Conservation (phyloP, 2,329 filamentous ascomycete genomes). For the Aaosphaeria arxii region DNA sequence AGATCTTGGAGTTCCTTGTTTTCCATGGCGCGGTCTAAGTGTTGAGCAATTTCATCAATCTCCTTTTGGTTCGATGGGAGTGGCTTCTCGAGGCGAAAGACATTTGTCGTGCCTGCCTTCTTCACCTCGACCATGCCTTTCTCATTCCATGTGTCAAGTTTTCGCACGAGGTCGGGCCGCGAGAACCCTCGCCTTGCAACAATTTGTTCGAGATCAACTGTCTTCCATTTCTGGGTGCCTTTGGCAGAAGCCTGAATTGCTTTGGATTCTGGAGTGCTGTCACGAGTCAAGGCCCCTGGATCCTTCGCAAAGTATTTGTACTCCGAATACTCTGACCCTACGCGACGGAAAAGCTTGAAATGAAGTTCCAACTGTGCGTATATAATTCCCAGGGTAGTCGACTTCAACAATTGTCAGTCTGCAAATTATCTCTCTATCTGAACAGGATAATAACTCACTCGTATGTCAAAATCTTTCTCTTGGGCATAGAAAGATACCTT, state of each 20-base stretch:
- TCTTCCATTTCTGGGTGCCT: conserved; percentile 42
- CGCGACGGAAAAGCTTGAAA: conserved; percentile 42
- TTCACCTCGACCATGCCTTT: conserved; percentile 50
- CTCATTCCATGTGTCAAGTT: conserved; percentile 55
- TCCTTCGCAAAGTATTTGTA: conserved; percentile 50
- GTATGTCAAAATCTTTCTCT: conserved; percentile 53
- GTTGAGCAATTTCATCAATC: conserved; percentile 44
- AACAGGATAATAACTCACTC: conserved; percentile 20
- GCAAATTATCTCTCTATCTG: conserved; percentile 30
- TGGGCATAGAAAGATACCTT: conserved; percentile 48
- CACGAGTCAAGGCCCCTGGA: conserved; percentile 24
- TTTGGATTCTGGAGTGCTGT: conserved; percentile 42
- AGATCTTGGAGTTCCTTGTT: conserved; percentile 55
- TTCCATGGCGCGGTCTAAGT: conserved; percentile 52
- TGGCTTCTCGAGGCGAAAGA: conserved; percentile 50
- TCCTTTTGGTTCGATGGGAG: conserved; percentile 45
- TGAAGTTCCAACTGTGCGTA: conserved; percentile 61
- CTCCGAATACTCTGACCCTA: conserved; percentile 54
- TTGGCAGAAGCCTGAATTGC: conserved; percentile 45
- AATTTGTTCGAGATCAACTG: conserved; percentile 50
- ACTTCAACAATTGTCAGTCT: conserved; percentile 13
- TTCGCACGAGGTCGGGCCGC: conserved; percentile 51
- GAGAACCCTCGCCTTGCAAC: conserved; percentile 29
- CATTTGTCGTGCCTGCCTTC: conserved; percentile 51
- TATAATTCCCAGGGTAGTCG: conserved; percentile 50